These are phyloP conservation scores for Leccinellum albellum DNA, from an alignment of 768 basidiomycete genomes.

Conservation along the genomic window DNA sequence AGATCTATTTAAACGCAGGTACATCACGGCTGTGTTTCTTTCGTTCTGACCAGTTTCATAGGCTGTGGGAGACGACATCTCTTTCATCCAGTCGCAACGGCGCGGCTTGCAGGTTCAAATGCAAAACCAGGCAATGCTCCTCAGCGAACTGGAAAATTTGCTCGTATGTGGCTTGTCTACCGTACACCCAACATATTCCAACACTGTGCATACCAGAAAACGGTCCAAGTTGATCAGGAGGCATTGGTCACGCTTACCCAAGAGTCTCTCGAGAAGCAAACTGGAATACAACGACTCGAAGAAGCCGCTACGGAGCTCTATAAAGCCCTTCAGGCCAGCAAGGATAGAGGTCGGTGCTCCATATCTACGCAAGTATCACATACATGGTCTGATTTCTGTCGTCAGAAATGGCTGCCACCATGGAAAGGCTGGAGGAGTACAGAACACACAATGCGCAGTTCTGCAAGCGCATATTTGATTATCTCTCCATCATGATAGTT, in stretches of 20 bases:
- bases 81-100: constrained; percentile 93
- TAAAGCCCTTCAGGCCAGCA: constrained; percentile 86
- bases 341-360: constrained; percentile 66
- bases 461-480: constrained; percentile 88
- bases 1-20: constrained; percentile 91
- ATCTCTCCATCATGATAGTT: constrained; percentile 86
- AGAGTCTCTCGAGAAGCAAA: constrained; percentile 79
- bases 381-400: constrained; percentile 4
- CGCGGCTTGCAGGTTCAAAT: constrained; percentile 96
- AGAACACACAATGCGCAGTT: constrained; percentile 87
- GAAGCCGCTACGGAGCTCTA: constrained; percentile 85
- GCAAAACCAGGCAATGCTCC: constrained; percentile 84
- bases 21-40: background rate
- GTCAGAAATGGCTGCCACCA: constrained; percentile 93
- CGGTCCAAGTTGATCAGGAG: constrained; percentile 85
- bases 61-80: constrained; percentile 95
- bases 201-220: constrained; percentile 55
- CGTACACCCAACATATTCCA: background rate
- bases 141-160: constrained; percentile 83
- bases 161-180: constrained; percentile 47
- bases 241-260: constrained; percentile 76
- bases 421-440: constrained; percentile 90
- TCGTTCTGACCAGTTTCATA: constrained; percentile 32
- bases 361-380: background rate
- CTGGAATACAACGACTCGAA: constrained; percentile 76